Evolutionary conservation across 108 stramenopile species (phyloP).

Genomic region (Bacterosira constricta): DNA sequence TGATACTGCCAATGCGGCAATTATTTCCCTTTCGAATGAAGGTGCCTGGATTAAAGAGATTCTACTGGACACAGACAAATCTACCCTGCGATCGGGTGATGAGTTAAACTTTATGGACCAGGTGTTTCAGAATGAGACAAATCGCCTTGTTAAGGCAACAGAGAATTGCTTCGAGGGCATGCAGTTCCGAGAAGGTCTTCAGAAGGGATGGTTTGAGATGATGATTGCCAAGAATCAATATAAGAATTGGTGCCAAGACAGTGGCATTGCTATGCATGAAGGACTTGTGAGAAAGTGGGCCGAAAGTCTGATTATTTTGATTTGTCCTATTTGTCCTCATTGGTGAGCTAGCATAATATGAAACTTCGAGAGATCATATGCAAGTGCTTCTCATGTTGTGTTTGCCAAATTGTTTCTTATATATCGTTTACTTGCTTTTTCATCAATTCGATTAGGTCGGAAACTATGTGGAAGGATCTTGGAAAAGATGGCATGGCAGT

Average conservation of each 20-base stretch:
- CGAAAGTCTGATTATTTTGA: constrained; percentile 73
- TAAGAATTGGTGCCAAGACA: constrained; percentile 90
- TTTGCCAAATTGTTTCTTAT: constrained; percentile 1
- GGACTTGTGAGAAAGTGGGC: constrained; percentile 76
- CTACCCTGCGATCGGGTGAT: constrained; percentile 51
- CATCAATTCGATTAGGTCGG: constrained; percentile 47
- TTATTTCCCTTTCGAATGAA: constrained; percentile 89
- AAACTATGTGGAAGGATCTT: constrained; percentile 76
- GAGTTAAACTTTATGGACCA: constrained; percentile 84
- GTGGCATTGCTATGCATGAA: constrained; percentile 85
- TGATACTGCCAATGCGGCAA: constrained; percentile 89
- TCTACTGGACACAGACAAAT: constrained; percentile 48
- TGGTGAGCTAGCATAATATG: constrained; percentile 60
- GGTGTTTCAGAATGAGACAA: constrained; percentile 92
- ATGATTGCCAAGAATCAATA: constrained; percentile 90
- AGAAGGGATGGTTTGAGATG: constrained; percentile 93
- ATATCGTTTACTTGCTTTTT: not conserved
- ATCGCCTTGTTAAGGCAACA: constrained; percentile 73
- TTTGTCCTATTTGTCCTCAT: constrained; percentile 94
- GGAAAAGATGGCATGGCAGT: constrained; percentile 83
- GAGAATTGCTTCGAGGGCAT: constrained; percentile 69
- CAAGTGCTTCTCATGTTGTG: not conserved
- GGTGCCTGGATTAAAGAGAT: constrained; percentile 84
- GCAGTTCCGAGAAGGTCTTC: constrained; percentile 92
- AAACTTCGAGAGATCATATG: constrained; percentile 17